A percentile compares a stretch with the other conserved stretches of the same genome.
Evolutionary conservation across 345 rosid genomes (phyloP).

Genomic region (Eucalyptus regnans): DNA sequence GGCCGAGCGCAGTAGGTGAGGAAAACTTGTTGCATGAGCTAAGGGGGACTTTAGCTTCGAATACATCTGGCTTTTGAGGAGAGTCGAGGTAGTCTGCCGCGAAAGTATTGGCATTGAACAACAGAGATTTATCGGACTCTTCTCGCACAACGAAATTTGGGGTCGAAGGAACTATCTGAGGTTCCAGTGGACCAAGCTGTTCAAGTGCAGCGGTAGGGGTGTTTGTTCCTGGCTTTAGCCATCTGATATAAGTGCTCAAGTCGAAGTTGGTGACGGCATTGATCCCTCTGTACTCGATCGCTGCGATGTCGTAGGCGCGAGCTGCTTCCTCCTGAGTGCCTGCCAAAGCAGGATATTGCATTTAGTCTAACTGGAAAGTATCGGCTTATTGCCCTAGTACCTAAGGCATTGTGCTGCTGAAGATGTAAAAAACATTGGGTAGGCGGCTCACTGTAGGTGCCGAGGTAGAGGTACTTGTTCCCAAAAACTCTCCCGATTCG

Average conservation of each 20-base stretch:
- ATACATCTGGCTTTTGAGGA: slow-evolving; percentile 3
- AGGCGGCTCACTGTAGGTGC: slow-evolving; percentile 46
- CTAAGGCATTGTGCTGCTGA: background rate
- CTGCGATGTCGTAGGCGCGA: slow-evolving; percentile 38
- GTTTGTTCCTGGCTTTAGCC: slow-evolving; percentile 32
- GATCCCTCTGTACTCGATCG: slow-evolving; percentile 38
- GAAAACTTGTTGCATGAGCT: slow-evolving; percentile 15
- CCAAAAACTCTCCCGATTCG: slow-evolving; percentile 61
- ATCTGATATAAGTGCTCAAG: slow-evolving; percentile 27
- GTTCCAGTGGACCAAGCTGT: background rate
- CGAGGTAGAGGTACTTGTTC: slow-evolving; percentile 61
- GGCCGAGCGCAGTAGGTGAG: slow-evolving; percentile 35
- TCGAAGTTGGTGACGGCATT: slow-evolving; percentile 46
- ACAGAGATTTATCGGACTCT: slow-evolving; percentile 7
- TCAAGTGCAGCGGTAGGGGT: slow-evolving; percentile 6
- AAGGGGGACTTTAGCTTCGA: background rate
- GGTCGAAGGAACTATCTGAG: background rate
- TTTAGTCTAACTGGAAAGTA: background rate
- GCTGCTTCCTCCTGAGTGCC: slow-evolving; percentile 54
- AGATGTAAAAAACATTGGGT: background rate
- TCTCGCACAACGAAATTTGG: slow-evolving; percentile 4
- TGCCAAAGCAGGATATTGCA: background rate
- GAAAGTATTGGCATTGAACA: background rate
- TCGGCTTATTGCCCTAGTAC: background rate
- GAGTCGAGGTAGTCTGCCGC: slow-evolving; percentile 5